Evolutionary conservation across 768 basidiomycete genomes (phyloP).

Genomic region (Botryobasidium botryosum): DNA sequence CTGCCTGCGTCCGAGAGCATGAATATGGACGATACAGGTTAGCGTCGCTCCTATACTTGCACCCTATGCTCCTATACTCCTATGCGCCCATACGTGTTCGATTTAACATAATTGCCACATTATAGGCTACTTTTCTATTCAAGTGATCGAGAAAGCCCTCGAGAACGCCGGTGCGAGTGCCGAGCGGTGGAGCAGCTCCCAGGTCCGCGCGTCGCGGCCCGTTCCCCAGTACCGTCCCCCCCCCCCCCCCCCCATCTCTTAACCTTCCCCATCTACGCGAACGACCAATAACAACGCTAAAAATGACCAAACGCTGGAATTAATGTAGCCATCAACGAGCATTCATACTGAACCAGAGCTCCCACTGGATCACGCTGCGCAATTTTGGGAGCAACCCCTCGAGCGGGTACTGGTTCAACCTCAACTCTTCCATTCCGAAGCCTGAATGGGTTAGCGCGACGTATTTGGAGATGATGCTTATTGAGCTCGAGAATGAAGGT

Average conservation of each 20-base stretch:
- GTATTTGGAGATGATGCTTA: constrained; percentile 71
- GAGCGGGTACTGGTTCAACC: constrained; percentile 71
- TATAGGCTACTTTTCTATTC: constrained; percentile 79
- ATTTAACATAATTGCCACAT: too few species aligned
- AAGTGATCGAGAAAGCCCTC: constrained; percentile 72
- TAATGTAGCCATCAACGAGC: constrained; percentile 52
- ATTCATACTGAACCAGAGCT: constrained; percentile 71
- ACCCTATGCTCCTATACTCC: neutral
- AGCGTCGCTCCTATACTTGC: too few species aligned
- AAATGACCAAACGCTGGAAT: constrained; percentile 8
- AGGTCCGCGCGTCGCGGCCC: constrained; percentile 59
- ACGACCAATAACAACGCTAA: too few species aligned
- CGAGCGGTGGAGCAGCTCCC: constrained; percentile 69
- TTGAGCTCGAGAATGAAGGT: constrained; percentile 77
- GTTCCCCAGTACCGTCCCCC: constrained; percentile 47
- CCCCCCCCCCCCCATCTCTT: neutral
- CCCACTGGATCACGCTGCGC: constrained; percentile 82
- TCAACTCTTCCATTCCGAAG: constrained; percentile 51
- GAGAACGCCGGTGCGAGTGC: too few species aligned
- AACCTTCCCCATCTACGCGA: constrained; percentile 6
- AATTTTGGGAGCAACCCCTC: constrained; percentile 45
- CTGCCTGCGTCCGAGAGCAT: constrained; percentile 30
- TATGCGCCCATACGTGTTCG: neutral
- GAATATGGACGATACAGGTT: constrained; percentile 90
- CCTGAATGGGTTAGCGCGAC: constrained; percentile 76